Percentiles rank a stretch among this genome's conserved stretches.
Conservation (phyloP, 2,329 filamentous ascomycete genomes). For the Botrytis aclada region DNA sequence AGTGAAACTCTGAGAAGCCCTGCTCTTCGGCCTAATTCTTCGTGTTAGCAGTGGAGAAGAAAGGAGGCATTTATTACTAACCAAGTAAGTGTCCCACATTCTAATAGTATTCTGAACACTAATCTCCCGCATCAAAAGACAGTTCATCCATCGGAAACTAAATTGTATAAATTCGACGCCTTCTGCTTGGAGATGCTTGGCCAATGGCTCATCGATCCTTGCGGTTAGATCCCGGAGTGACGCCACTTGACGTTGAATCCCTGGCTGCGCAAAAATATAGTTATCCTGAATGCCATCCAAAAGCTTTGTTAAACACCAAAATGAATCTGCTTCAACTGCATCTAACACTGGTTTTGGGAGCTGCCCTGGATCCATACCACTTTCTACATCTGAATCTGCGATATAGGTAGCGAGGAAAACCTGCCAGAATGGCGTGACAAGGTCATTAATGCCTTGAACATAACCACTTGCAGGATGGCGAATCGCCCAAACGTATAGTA, state of each 20-base stretch:
- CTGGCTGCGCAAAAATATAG: slow-evolving; percentile 96
- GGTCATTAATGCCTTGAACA: slow-evolving; percentile 97
- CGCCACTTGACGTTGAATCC: slow-evolving; percentile 90
- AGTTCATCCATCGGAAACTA: slow-evolving; percentile 99
- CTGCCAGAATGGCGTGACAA: slow-evolving; percentile 97
- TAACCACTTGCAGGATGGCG: slow-evolving; percentile 96
- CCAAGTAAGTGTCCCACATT: slow-evolving; percentile 99
- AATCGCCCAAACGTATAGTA: slow-evolving; percentile 96
- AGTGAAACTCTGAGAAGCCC: slow-evolving; percentile 95
- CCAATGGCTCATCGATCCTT: slow-evolving; percentile 78
- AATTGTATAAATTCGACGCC: slow-evolving; percentile 99
- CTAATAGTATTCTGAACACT: slow-evolving; percentile 94
- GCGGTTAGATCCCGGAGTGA: slow-evolving; percentile 86
- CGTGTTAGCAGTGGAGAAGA: slow-evolving; percentile 4
- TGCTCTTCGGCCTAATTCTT: slow-evolving; percentile 81
- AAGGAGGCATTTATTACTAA: slow-evolving; percentile 45
- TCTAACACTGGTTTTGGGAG: slow-evolving; percentile 86
- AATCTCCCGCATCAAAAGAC: slow-evolving; percentile 94
- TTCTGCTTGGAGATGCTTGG: slow-evolving; percentile 85
- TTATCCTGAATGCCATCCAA: slow-evolving; percentile 99
- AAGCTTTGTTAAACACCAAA: slow-evolving; percentile 97
- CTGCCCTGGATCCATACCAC: slow-evolving; percentile 95
- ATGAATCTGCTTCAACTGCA: slow-evolving; percentile 94
- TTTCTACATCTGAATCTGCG: slow-evolving; percentile 87
- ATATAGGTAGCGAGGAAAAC: slow-evolving; percentile 95